phyloP scores from a whole-genome alignment of 805 yeast species.

The Kodamaea neixiangensis region DNA sequence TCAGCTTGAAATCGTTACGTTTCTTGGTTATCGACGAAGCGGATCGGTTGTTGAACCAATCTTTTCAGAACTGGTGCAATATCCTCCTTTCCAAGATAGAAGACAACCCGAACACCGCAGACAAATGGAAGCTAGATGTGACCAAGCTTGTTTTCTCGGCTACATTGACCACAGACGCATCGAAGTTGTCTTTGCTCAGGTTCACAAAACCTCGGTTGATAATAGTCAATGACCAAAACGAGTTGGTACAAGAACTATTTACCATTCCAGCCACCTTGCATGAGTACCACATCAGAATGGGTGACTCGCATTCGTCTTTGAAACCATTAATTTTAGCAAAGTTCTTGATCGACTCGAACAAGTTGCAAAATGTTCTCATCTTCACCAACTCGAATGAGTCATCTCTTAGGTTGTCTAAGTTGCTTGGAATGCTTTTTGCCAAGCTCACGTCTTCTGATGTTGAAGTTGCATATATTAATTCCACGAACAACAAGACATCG shows the following conservation, averaged over 20 bases:
- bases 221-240: slow-evolving; percentile 62
- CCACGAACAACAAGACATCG: slow-evolving; percentile 52
- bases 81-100: slow-evolving; percentile 46
- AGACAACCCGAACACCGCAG: slow-evolving; percentile 24
- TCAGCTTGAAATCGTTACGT: slow-evolving; percentile 54
- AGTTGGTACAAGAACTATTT: slow-evolving; percentile 55
- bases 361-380: slow-evolving; percentile 47
- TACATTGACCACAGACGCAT: slow-evolving; percentile 91
- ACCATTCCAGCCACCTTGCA: slow-evolving; percentile 56
- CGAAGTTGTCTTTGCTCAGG: slow-evolving; percentile 71
- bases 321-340: slow-evolving; percentile 77
- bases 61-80: slow-evolving; percentile 90
- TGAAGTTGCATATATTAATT: slow-evolving; percentile 52
- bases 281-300: slow-evolving; percentile 46
- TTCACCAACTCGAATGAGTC: slow-evolving; percentile 84
- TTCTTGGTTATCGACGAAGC: slow-evolving; percentile 80
- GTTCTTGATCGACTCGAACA: slow-evolving; percentile 43
- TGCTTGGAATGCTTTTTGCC: slow-evolving; percentile 48
- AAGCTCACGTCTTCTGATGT: slow-evolving; percentile 21
- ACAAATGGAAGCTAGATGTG: slow-evolving; percentile 40
- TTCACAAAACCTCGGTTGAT: slow-evolving; percentile 72
- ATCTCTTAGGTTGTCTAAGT: slow-evolving; percentile 72
- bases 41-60: slow-evolving; percentile 78
- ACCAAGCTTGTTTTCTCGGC: slow-evolving; percentile 84
- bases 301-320: slow-evolving; percentile 39